Evolutionary conservation across 1,139 yeast genomes (phyloP).

Genomic region (Yamadazyma sp.): DNA sequence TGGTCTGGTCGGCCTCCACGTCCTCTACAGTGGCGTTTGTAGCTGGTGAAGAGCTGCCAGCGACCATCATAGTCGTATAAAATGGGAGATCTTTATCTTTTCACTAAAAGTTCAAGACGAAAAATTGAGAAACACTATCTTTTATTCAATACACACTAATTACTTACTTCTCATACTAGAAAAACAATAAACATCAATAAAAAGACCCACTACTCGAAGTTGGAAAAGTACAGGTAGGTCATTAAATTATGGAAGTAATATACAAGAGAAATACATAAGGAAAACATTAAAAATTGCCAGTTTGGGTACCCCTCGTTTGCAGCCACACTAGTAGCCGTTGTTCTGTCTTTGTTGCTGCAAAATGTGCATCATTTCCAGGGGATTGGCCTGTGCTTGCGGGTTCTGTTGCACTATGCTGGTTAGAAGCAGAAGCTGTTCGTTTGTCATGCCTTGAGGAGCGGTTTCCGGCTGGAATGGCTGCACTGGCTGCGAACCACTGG

Average conservation of each 20-base stretch:
- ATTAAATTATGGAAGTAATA: no score
- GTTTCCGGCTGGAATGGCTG: background rate
- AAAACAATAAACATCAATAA: no score
- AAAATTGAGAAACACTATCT: no score
- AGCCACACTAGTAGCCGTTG: constrained; percentile 2
- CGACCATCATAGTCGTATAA: background rate
- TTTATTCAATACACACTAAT: no score
- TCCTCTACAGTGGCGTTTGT: constrained; percentile 1
- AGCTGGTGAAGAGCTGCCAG: background rate
- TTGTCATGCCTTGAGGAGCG: constrained; percentile 5
- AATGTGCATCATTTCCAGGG: constrained; percentile 20
- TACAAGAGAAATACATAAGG: no score
- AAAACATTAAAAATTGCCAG: no score
- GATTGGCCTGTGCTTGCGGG: constrained; percentile 24
- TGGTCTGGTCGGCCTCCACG: constrained; percentile 10
- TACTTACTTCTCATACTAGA: no score
- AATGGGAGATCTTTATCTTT: no score
- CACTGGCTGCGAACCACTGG: background rate
- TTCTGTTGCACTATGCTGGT: constrained; percentile 21
- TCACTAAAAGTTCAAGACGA: no score
- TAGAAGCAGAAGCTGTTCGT: constrained; percentile 9
- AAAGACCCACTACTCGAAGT: no score
- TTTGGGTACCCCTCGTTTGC: no score
- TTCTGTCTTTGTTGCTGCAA: constrained; percentile 16
- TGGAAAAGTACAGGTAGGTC: no score